These are phyloP conservation scores for Tolypocladium ophioglossoides DNA, from an alignment of 2,329 filamentous ascomycete species.

Conservation along the genomic window DNA sequence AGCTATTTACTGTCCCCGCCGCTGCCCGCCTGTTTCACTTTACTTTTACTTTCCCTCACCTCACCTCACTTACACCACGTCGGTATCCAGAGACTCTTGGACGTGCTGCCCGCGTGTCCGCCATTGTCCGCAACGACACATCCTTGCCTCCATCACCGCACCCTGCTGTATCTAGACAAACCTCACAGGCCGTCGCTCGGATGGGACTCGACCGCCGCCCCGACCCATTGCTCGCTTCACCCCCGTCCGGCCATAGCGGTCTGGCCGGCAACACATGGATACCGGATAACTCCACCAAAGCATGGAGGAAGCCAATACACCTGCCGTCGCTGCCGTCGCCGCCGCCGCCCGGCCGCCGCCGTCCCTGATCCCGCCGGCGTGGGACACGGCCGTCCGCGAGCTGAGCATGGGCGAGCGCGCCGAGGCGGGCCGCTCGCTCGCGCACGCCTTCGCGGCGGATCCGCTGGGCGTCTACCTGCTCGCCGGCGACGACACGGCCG, in stretches of 20 bases:
- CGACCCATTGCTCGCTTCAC: background rate
- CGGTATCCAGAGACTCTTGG: background rate
- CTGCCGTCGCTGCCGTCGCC: background rate
- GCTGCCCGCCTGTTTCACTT: background rate
- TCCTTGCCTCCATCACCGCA: too few species aligned
- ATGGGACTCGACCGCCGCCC: background rate
- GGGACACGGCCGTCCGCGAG: constrained; percentile 48
- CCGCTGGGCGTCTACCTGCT: constrained; percentile 66
- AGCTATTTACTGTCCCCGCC: background rate
- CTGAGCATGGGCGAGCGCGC: constrained; percentile 58
- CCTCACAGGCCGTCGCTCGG: background rate
- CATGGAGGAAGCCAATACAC: background rate
- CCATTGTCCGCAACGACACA: background rate
- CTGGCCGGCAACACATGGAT: background rate
- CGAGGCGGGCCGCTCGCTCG: constrained; percentile 59
- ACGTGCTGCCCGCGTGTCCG: background rate
- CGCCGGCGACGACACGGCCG: constrained; percentile 55
- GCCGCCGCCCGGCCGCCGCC: constrained; percentile 2
- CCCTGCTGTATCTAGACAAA: background rate
- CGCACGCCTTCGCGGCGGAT: constrained; percentile 68
- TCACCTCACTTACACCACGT: background rate
- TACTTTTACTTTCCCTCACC: background rate
- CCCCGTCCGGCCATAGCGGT: background rate
- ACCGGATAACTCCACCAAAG: constrained; percentile 3
- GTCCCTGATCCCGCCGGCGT: constrained; percentile 39